phyloP scores from a whole-genome alignment of 1,284 basidiomycete genomes.

The Cryptococcus jaspeensis region DNA sequence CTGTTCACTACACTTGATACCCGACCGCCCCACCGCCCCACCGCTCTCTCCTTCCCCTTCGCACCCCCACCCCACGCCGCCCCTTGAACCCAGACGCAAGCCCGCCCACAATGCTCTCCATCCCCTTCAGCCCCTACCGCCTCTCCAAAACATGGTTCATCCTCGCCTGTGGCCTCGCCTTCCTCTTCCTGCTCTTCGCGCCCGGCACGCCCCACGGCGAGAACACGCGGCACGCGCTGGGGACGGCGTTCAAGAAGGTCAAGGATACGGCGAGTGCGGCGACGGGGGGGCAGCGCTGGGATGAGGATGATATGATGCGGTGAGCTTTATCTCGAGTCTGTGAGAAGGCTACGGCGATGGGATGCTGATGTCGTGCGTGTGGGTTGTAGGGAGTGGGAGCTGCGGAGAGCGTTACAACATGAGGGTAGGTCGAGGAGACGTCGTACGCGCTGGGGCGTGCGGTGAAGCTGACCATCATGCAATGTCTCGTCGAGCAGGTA shows the following conservation, averaged over 20 bases:
- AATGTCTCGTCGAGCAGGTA: slow-evolving; percentile 21
- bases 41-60: no score
- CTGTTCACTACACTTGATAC: no score
- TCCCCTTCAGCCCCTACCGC: slow-evolving; percentile 2
- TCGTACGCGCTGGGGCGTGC: neutral
- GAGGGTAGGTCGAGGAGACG: slow-evolving; percentile 18
- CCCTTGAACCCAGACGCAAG: no score
- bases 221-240: slow-evolving; percentile 8
- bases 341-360: no score
- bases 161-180: slow-evolving; percentile 1
- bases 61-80: no score
- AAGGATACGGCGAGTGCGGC: slow-evolving; percentile 1
- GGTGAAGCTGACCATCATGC: neutral
- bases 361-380: neutral
- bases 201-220: slow-evolving; percentile 9
- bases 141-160: slow-evolving; percentile 10
- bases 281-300: neutral
- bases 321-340: no score
- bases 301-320: slow-evolving; percentile 2
- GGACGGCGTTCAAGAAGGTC: slow-evolving; percentile 7
- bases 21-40: no score
- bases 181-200: slow-evolving; percentile 10
- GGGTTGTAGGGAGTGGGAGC: slow-evolving; percentile 34
- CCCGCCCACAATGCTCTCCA: neutral
- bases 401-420: slow-evolving; percentile 33